Evolutionary conservation across 441 rosid species (phyloP).

Genomic region (Gossypium lobatum): DNA sequence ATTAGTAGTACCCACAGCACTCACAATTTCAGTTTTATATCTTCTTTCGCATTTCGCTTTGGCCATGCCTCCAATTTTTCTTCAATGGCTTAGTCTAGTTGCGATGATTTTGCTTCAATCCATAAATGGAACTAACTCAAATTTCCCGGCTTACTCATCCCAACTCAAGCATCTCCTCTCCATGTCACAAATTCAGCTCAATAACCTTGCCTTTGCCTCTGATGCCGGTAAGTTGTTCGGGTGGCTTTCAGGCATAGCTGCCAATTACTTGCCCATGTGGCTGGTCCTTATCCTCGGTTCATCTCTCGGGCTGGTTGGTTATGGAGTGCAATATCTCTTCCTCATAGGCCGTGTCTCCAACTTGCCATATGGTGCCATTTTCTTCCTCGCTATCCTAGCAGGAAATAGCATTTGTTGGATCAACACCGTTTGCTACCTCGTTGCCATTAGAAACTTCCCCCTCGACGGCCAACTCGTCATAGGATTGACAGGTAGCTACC

Average conservation of each 20-base stretch:
- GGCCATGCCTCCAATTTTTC: constrained; percentile 24
- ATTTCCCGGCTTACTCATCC: constrained; percentile 82
- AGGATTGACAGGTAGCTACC: constrained; percentile 69
- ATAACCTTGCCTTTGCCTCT: constrained; percentile 80
- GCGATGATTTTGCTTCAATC: constrained; percentile 78
- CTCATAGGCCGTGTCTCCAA: constrained; percentile 34
- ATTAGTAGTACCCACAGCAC: no score
- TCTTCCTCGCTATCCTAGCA: constrained; percentile 58
- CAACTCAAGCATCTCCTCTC: constrained; percentile 70
- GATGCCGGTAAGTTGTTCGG: constrained; percentile 87
- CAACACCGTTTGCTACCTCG: constrained; percentile 68
- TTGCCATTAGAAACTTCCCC: constrained; percentile 50
- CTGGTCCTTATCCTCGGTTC: constrained; percentile 68
- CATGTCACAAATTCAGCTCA: constrained; percentile 73
- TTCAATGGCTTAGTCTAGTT: constrained; percentile 71
- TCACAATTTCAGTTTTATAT: background rate
- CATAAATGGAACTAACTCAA: constrained; percentile 65
- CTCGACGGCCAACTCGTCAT: constrained; percentile 49
- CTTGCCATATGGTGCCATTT: constrained; percentile 45
- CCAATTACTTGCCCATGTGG: constrained; percentile 64
- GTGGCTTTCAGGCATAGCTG: constrained; percentile 71
- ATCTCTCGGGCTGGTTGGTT: constrained; percentile 52
- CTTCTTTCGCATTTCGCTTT: background rate
- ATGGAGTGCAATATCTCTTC: constrained; percentile 72
- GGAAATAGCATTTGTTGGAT: constrained; percentile 79